Evolutionary conservation across 441 rosid genomes (phyloP).

Genomic region (Metrosideros polymorpha): DNA sequence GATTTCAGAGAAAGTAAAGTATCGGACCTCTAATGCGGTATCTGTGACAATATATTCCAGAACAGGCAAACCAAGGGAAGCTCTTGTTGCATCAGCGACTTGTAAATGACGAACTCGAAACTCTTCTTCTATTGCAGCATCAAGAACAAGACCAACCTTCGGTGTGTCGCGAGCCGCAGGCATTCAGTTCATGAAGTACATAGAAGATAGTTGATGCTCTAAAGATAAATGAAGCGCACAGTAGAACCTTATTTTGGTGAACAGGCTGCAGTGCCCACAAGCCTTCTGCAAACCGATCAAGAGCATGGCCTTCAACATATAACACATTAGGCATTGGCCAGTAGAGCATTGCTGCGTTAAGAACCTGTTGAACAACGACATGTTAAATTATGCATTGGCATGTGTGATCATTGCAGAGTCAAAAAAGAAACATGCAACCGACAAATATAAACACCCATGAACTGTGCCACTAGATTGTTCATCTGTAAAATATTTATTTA

Average conservation of each 20-base stretch:
- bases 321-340: constrained; percentile 58
- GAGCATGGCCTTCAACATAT: constrained; percentile 61
- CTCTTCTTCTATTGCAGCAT: constrained; percentile 49
- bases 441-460: background rate
- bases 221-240: background rate
- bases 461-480: background rate
- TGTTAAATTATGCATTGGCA: background rate
- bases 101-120: constrained; percentile 48
- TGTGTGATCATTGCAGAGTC: background rate
- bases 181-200: background rate
- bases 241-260: constrained; percentile 45
- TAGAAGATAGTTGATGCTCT: background rate
- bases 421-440: background rate
- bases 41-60: constrained; percentile 45
- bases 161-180: background rate
- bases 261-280: constrained; percentile 54
- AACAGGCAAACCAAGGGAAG: constrained; percentile 62
- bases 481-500: background rate
- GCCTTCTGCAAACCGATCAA: constrained; percentile 50
- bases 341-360: constrained; percentile 56
- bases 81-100: constrained; percentile 58
- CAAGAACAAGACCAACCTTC: constrained; percentile 66
- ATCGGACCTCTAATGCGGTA: constrained; percentile 30
- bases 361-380: constrained; percentile 22
- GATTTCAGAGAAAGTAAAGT: background rate